Conservation (phyloP, 2,329 filamentous ascomycete genomes). For the Leptographium procerum region DNA sequence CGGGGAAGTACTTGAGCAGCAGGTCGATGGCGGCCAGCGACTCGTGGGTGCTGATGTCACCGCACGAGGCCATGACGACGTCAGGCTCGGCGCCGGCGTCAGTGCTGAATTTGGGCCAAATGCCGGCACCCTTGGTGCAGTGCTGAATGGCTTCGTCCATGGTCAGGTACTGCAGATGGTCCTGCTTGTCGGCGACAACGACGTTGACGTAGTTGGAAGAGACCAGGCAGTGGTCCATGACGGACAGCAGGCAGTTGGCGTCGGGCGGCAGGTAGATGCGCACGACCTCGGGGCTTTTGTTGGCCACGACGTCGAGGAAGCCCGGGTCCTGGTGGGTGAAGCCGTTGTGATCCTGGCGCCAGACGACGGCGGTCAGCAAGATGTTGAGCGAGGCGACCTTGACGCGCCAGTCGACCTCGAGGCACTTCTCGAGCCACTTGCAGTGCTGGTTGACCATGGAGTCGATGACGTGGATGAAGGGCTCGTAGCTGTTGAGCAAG, state of each 20-base stretch:
- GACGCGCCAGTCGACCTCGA: slow-evolving; percentile 67
- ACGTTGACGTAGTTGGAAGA: slow-evolving; percentile 73
- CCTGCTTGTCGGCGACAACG: slow-evolving; percentile 68
- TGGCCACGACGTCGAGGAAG: slow-evolving; percentile 68
- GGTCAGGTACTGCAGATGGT: slow-evolving; percentile 63
- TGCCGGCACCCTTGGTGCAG: slow-evolving; percentile 68
- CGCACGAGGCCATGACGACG: slow-evolving; percentile 64
- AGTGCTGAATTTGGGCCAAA: slow-evolving; percentile 68
- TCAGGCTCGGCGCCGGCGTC: slow-evolving; percentile 59
- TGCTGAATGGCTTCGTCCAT: slow-evolving; percentile 64
- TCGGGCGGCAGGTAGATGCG: slow-evolving; percentile 74
- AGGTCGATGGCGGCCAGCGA: slow-evolving; percentile 64
- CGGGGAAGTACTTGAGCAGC: slow-evolving; percentile 57
- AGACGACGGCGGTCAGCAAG: slow-evolving; percentile 65
- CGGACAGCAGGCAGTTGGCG: slow-evolving; percentile 64
- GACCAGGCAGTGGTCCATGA: slow-evolving; percentile 64
- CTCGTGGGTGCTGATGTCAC: slow-evolving; percentile 65
- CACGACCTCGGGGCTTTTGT: slow-evolving; percentile 70
- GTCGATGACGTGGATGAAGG: slow-evolving; percentile 74
- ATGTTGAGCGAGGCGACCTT: slow-evolving; percentile 70
- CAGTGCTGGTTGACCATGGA: slow-evolving; percentile 79
- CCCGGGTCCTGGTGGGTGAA: slow-evolving; percentile 67
- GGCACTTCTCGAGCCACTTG: slow-evolving; percentile 74
- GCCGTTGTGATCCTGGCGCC: slow-evolving; percentile 75
- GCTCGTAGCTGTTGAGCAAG: slow-evolving; percentile 70